A percentile compares a stretch with the other conserved stretches of the same genome.
phyloP scores from a whole-genome alignment of 2,329 filamentous ascomycete genomes.

The Claviceps purpurea region DNA sequence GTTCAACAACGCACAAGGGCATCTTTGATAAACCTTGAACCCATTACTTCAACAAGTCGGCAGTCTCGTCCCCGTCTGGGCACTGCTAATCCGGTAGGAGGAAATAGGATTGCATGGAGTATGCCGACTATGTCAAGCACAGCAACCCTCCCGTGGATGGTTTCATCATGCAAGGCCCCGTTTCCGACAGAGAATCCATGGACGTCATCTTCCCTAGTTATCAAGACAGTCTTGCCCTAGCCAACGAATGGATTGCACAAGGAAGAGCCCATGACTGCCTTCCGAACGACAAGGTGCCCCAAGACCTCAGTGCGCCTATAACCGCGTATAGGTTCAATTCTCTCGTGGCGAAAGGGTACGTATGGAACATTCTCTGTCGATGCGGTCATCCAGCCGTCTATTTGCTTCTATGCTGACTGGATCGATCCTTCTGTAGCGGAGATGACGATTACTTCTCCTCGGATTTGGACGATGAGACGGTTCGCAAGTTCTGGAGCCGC shows the following conservation, averaged over 20 bases:
- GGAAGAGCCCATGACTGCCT: slow-evolving; percentile 44
- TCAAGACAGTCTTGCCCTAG: slow-evolving; percentile 31
- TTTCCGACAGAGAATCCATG: slow-evolving; percentile 61
- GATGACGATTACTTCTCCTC: slow-evolving; percentile 85
- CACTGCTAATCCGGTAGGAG: not conserved
- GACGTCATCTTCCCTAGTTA: slow-evolving; percentile 31
- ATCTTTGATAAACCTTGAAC: not conserved
- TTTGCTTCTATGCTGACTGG: not conserved
- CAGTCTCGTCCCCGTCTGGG: not conserved
- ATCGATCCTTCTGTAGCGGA: slow-evolving; percentile 29
- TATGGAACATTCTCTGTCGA: slow-evolving; percentile 2
- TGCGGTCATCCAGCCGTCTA: not conserved
- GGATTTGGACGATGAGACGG: slow-evolving; percentile 46
- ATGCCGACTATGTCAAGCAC: slow-evolving; percentile 29
- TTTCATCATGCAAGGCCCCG: slow-evolving; percentile 66
- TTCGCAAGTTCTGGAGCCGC: slow-evolving; percentile 51
- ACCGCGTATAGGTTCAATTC: slow-evolving; percentile 41
- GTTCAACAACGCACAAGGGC: not conserved
- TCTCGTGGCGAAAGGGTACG: slow-evolving; percentile 36
- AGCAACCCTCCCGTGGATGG: slow-evolving; percentile 49
- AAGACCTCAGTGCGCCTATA: slow-evolving; percentile 29
- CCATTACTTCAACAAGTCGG: not conserved
- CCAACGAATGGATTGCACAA: slow-evolving; percentile 39
- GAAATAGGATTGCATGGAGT: slow-evolving; percentile 42
- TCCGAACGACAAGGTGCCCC: slow-evolving; percentile 29